Conservation (phyloP, 208 protist species). For the Angomonas deanei region DNA sequence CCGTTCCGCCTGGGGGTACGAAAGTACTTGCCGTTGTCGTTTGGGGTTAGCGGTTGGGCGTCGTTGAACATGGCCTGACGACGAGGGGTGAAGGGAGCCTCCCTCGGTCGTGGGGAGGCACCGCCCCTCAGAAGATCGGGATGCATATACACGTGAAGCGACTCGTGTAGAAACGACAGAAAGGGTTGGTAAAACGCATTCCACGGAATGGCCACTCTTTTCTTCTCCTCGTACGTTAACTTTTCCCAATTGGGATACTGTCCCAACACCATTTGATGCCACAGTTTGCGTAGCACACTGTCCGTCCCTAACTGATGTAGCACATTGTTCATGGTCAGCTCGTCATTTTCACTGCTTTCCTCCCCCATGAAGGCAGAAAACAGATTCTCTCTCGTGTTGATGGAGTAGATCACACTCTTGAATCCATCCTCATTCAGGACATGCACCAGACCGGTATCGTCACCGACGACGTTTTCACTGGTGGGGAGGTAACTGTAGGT, state of each 20-base stretch:
- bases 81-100: not conserved
- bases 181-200: not conserved
- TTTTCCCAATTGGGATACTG: not conserved
- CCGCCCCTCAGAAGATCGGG: not conserved
- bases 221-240: not conserved
- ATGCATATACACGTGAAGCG: not conserved
- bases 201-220: not conserved
- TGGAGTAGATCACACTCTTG: not conserved
- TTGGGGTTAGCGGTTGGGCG: too few relatives aligned
- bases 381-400: not conserved
- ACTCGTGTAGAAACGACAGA: not conserved
- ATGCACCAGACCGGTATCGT: too few relatives aligned
- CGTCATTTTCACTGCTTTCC: not conserved
- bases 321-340: not conserved
- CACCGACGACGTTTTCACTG: not conserved
- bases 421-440: not conserved
- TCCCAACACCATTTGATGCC: not conserved
- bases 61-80: too few relatives aligned
- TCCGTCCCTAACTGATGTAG: not conserved
- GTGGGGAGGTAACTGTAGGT: slow-evolving; percentile 21
- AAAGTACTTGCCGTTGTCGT: too few relatives aligned
- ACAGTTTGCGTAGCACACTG: not conserved
- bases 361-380: not conserved
- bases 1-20: too few relatives aligned
- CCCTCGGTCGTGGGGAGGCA: not conserved